These are phyloP conservation scores for Coemansia sp. DNA, from an alignment of 192 early-diverging fungal genomes.

Conservation along the genomic window DNA sequence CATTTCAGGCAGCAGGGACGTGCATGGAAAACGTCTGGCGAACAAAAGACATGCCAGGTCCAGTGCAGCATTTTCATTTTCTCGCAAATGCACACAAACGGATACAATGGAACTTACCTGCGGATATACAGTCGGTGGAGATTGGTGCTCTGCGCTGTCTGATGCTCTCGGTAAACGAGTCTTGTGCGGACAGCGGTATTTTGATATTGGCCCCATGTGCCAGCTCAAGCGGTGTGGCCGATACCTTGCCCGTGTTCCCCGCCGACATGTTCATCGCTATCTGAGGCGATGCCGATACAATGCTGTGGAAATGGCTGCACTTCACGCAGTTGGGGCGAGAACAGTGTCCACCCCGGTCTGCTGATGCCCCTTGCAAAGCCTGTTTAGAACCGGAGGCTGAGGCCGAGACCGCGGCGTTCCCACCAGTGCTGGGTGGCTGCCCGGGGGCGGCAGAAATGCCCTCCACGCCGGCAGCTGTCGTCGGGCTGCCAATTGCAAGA, in stretches of 20 bases:
- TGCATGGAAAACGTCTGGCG: not conserved
- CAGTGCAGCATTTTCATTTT: slow-evolving; percentile 7
- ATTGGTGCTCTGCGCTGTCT: slow-evolving; percentile 27
- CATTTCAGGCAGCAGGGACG: slow-evolving; percentile 9
- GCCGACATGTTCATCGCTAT: slow-evolving; percentile 55
- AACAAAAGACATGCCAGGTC: not conserved
- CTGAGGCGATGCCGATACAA: slow-evolving; percentile 53
- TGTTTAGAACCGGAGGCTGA: not conserved
- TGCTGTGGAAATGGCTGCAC: slow-evolving; percentile 43
- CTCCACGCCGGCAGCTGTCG: slow-evolving; percentile 7
- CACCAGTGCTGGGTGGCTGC: slow-evolving; percentile 6
- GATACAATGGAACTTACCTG: slow-evolving; percentile 34
- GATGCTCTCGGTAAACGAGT: slow-evolving; percentile 40
- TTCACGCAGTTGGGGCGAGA: slow-evolving; percentile 24
- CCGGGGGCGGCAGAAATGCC: slow-evolving; percentile 2
- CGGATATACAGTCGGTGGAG: slow-evolving; percentile 33
- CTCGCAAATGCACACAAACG: slow-evolving; percentile 8
- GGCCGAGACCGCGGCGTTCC: not conserved
- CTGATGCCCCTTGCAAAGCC: not conserved
- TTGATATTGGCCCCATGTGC: slow-evolving; percentile 55
- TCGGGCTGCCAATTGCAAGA: slow-evolving; percentile 1
- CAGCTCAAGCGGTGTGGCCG: slow-evolving; percentile 36
- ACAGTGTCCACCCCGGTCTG: slow-evolving; percentile 13
- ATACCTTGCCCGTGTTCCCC: slow-evolving; percentile 50
- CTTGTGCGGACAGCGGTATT: slow-evolving; percentile 53